Evolutionary conservation across 768 basidiomycete genomes (phyloP), one percentile per base, ranked within the genome.

Genomic region (Suillus subalutaceus): DNA sequence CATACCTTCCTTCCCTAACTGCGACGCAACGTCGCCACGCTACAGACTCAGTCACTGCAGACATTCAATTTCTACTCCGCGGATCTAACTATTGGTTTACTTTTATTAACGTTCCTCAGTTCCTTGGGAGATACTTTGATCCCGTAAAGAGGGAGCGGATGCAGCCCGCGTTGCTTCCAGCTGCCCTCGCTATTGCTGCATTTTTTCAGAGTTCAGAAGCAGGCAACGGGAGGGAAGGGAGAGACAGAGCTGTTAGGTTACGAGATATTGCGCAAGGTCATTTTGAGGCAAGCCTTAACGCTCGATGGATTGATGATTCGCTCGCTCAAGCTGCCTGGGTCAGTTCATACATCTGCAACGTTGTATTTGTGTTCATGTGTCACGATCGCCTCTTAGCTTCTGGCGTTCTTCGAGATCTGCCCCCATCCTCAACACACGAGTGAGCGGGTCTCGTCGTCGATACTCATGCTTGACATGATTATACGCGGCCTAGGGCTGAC

Each of bases 311-410:
- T 16, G 90, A 93, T 68, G 88, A 90, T 71, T 86, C 85, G 40
- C 82, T 92, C 8, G 90, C 87, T 15, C 89, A 93, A 76, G 89
- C 90, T 44, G 88, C 90, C 64, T 93, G 89, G 89, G 91, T 91
- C 74, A 69, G 85, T 68, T 37, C 18, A n/a, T 35, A 0, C 2
- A 16, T 52, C 30, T 62, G 32, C 58, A 40, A 43, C 46, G 26
- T 61, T 62, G 10, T 32, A 63, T 67, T 9, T 30, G 48, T 63
- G 9, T 60, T 67, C 30, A 59, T 63, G 43, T 35, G 50, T 66
- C 67, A 6, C 69, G 62, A 69, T 40, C 65, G 2, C 43, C 60
- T 35, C 8, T 64, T 64, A 92, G 91, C 75, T 93, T 43, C 75
- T 93, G 48, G 85, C 91, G 13, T 77, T 91, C 67, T 93, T 92